Conservation (phyloP, 352 stramenopile species). For the Phytophthora palmivora region DNA sequence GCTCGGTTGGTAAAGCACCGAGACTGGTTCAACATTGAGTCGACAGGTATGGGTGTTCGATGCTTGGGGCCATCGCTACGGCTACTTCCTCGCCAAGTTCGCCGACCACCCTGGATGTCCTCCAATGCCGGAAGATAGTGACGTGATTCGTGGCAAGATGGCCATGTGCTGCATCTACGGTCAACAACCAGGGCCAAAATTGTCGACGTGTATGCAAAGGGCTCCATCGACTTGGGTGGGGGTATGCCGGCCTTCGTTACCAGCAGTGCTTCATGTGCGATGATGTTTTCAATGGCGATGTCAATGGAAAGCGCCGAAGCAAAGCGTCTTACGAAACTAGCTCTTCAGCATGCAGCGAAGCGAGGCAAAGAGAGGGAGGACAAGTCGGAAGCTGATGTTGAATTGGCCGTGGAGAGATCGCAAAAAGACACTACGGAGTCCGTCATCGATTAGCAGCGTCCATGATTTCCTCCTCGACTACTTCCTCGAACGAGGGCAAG, state of each 20-base stretch:
- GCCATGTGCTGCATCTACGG: too few species aligned
- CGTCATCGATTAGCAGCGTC: conserved; percentile 21
- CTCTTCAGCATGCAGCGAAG: conserved; percentile 20
- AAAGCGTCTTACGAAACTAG: conserved; percentile 40
- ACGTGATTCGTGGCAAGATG: too few species aligned
- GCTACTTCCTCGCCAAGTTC: too few species aligned
- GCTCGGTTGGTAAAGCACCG: conserved; percentile 58
- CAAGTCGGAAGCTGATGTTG: not conserved
- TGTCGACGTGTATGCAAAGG: conserved; percentile 43
- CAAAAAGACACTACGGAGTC: conserved; percentile 18
- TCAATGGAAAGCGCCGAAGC: conserved; percentile 40
- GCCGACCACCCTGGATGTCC: too few species aligned
- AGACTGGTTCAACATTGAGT: conserved; percentile 71
- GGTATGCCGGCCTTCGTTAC: conserved; percentile 1
- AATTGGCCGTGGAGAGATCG: not conserved
- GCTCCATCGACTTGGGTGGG: conserved; percentile 50
- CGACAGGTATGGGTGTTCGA: conserved; percentile 49
- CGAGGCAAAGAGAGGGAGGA: conserved; percentile 4
- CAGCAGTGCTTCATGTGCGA: conserved; percentile 23
- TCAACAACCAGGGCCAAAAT: too few species aligned
- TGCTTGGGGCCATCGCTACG: too few species aligned
- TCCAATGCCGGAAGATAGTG: too few species aligned
- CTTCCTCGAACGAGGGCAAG: conserved; percentile 4
- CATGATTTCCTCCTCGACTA: conserved; percentile 22
- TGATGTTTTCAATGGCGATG: conserved; percentile 38